Percentiles rank a stretch among this genome's conserved stretches.
Evolutionary conservation across 352 stramenopile genomes (phyloP).

Genomic region (Globisporangium paroecandrum): DNA sequence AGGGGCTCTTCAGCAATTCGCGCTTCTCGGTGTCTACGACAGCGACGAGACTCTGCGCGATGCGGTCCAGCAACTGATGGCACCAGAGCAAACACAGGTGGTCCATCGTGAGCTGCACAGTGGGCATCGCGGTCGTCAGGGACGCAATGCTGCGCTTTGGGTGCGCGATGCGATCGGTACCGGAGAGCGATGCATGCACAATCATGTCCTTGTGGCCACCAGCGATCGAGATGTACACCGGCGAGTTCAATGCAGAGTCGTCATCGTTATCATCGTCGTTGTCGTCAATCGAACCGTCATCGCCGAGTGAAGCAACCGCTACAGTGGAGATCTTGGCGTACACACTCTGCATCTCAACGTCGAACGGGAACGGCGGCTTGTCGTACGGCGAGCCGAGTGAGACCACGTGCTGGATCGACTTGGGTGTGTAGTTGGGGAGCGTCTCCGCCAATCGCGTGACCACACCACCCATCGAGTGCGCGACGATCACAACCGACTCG

Average conservation of each 20-base stretch:
- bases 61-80: conserved; percentile 65
- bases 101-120: conserved; percentile 65
- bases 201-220: conserved; percentile 80
- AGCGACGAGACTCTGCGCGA: conserved; percentile 63
- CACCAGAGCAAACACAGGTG: conserved; percentile 86
- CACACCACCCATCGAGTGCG: conserved; percentile 84
- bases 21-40: conserved; percentile 47
- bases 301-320: background rate
- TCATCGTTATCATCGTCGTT: conserved; percentile 14
- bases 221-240: conserved; percentile 70
- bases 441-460: conserved; percentile 58
- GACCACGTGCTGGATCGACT: conserved; percentile 76
- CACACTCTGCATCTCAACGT: conserved; percentile 55
- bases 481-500: conserved; percentile 70
- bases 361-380: conserved; percentile 54
- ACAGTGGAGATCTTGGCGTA: conserved; percentile 42
- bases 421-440: conserved; percentile 70
- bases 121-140: conserved; percentile 58
- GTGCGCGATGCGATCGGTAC: conserved; percentile 31
- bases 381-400: conserved; percentile 65
- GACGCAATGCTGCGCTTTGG: conserved; percentile 33
- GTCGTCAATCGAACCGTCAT: background rate
- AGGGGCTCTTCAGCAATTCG: conserved; percentile 38
- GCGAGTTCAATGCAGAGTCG: conserved; percentile 1
- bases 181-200: conserved; percentile 52